Percentiles rank a stretch among this genome's conserved stretches.
Conservation (phyloP, 805 yeast genomes). For the Tetrapisispora pingtungensis region DNA sequence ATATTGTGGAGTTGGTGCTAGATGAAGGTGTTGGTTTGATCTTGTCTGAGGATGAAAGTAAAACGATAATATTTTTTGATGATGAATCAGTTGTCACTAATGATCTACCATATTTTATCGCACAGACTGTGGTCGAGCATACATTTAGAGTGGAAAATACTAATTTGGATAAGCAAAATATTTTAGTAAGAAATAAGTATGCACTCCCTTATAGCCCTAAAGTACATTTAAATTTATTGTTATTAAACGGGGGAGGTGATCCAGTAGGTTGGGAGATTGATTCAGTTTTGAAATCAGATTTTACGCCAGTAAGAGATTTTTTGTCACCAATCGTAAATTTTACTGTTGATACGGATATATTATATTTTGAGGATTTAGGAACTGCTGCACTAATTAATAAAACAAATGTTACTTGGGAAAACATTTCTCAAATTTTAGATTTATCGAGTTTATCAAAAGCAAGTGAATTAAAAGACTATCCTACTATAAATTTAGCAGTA, state of each 20-base stretch:
- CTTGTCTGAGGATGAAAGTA: slow-evolving; percentile 33
- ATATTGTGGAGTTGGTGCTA: slow-evolving; percentile 31
- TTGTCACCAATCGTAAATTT: slow-evolving; percentile 55
- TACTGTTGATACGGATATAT: slow-evolving; percentile 69
- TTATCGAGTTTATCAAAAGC: slow-evolving; percentile 59
- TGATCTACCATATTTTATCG: slow-evolving; percentile 51
- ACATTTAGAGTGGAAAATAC: slow-evolving; percentile 36
- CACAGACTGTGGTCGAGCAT: slow-evolving; percentile 42
- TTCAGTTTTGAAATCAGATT: slow-evolving; percentile 36
- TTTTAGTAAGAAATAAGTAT: slow-evolving; percentile 13
- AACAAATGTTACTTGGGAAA: slow-evolving; percentile 34
- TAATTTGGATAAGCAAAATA: slow-evolving; percentile 14
- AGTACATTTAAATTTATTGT: slow-evolving; percentile 66
- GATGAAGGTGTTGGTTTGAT: slow-evolving; percentile 37
- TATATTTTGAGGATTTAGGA: slow-evolving; percentile 41
- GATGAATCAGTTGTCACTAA: slow-evolving; percentile 40
- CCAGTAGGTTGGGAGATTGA: slow-evolving; percentile 70
- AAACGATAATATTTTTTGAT: slow-evolving; percentile 28
- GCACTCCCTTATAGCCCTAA: slow-evolving; percentile 40
- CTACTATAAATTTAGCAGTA: slow-evolving; percentile 58
- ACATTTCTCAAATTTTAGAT: slow-evolving; percentile 69
- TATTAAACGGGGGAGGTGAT: slow-evolving; percentile 59
- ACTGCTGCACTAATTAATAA: slow-evolving; percentile 21
- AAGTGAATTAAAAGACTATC: slow-evolving; percentile 49
- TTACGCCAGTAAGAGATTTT: slow-evolving; percentile 45